Percentiles rank a stretch among this genome's conserved stretches.
These are phyloP conservation scores for Blepharisma japonicum DNA, from an alignment of 73 alveolate species.

Conservation along the genomic window DNA sequence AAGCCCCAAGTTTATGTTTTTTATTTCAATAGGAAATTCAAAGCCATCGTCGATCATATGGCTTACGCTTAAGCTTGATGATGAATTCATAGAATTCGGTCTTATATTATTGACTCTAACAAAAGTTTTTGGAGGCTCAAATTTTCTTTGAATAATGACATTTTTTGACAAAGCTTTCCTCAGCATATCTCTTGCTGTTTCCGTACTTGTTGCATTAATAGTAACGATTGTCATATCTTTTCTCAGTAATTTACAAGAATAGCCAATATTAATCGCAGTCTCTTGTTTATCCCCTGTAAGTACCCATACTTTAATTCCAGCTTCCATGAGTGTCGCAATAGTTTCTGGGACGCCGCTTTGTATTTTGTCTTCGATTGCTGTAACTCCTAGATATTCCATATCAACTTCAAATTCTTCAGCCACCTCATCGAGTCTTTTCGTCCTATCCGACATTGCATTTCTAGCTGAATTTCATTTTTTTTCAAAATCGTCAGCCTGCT, in stretches of 20 bases:
- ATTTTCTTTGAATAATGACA: neutral
- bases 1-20: neutral
- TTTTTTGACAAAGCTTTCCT: neutral
- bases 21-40: no score
- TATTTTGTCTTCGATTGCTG: slow-evolving; percentile 95
- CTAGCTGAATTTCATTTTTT: neutral
- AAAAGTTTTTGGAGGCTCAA: neutral
- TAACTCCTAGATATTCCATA: slow-evolving; percentile 78
- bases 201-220: neutral
- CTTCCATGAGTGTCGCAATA: slow-evolving; percentile 60
- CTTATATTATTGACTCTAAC: neutral
- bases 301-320: slow-evolving; percentile 90
- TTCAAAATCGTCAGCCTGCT: neutral
- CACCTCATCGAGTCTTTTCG: slow-evolving; percentile 63
- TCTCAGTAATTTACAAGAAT: slow-evolving; percentile 67
- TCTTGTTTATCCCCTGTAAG: slow-evolving; percentile 85
- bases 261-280: slow-evolving; percentile 78
- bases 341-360: slow-evolving; percentile 82
- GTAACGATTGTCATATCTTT: neutral
- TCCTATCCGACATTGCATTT: slow-evolving; percentile 6
- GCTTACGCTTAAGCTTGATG: neutral
- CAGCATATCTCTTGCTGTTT: neutral
- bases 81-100: neutral
- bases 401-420: slow-evolving; percentile 72
- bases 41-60: neutral